Evolutionary conservation across 345 rosid species (phyloP).

Genomic region (Citrus sp.): DNA sequence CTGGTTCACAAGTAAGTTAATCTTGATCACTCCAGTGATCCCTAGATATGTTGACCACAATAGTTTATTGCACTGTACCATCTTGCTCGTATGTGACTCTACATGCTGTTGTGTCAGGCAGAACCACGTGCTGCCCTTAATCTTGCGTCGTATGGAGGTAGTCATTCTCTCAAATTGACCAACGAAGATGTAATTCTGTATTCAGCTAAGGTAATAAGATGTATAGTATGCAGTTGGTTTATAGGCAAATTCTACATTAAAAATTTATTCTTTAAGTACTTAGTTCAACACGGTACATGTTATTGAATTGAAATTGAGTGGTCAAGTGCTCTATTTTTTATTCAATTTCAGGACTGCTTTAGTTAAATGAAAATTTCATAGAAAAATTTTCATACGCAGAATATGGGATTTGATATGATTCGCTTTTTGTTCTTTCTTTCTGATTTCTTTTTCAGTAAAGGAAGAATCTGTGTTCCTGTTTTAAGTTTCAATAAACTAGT

Average conservation of each 20-base stretch:
- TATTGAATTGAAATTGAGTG: not conserved
- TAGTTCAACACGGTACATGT: conserved; percentile 4
- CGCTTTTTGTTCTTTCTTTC: not conserved
- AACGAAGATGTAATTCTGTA: conserved; percentile 86
- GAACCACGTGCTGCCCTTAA: conserved; percentile 97
- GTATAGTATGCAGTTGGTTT: not conserved
- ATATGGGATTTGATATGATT: not conserved
- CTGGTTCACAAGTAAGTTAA: conserved; percentile 92
- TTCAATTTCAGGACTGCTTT: not conserved
- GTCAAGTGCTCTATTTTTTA: not conserved
- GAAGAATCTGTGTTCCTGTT: not conserved
- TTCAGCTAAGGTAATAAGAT: conserved; percentile 82
- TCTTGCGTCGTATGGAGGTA: conserved; percentile 93
- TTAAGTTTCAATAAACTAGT: not conserved
- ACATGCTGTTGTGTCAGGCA: conserved; percentile 64
- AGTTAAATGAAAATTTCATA: not conserved
- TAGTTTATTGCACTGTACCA: conserved; percentile 2
- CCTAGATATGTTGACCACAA: not conserved
- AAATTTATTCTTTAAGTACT: not conserved
- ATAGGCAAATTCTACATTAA: not conserved
- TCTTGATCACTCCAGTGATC: conserved; percentile 2
- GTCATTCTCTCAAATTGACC: conserved; percentile 78
- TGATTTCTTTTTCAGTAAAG: not conserved
- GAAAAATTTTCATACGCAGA: not conserved
- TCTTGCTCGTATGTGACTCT: conserved; percentile 31